A percentile compares a stretch with the other conserved stretches of the same genome.
These are phyloP conservation scores for Aurifilum marmelostoma DNA, from an alignment of 2,329 filamentous ascomycete genomes.

Conservation along the genomic window DNA sequence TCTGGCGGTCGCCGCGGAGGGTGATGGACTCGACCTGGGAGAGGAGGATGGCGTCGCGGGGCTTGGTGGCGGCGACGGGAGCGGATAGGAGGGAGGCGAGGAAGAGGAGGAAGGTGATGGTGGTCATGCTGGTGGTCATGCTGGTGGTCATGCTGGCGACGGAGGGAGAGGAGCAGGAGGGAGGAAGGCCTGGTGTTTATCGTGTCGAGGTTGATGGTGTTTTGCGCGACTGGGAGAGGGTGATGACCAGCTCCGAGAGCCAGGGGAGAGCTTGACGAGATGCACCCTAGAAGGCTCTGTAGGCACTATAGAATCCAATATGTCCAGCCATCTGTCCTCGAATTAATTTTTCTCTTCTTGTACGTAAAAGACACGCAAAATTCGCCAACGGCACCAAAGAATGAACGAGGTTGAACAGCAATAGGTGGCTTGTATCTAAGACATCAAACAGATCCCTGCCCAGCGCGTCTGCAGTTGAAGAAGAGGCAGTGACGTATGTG, in stretches of 20 bases:
- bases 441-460: neutral
- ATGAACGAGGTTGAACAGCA: neutral
- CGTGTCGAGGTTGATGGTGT: neutral
- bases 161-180: neutral
- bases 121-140: neutral
- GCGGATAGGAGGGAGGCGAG: slow-evolving; percentile 25
- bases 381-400: too few relatives aligned
- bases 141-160: too few relatives aligned
- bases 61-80: slow-evolving; percentile 36
- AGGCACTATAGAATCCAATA: neutral
- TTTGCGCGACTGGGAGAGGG: neutral
- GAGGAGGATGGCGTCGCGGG: slow-evolving; percentile 59
- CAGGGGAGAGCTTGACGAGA: neutral
- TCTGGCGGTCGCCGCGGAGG: slow-evolving; percentile 67
- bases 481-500: slow-evolving; percentile 24
- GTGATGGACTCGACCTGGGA: slow-evolving; percentile 76
- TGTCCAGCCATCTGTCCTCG: neutral
- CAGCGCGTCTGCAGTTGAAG: slow-evolving; percentile 6
- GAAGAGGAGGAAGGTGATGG: neutral
- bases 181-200: neutral
- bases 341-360: neutral
- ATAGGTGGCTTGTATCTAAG: neutral
- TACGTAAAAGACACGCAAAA: too few relatives aligned
- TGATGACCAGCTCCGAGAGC: neutral
- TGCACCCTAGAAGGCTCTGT: neutral